Conservation (phyloP, 1,139 yeast species). For the Protomyces macrosporus region DNA sequence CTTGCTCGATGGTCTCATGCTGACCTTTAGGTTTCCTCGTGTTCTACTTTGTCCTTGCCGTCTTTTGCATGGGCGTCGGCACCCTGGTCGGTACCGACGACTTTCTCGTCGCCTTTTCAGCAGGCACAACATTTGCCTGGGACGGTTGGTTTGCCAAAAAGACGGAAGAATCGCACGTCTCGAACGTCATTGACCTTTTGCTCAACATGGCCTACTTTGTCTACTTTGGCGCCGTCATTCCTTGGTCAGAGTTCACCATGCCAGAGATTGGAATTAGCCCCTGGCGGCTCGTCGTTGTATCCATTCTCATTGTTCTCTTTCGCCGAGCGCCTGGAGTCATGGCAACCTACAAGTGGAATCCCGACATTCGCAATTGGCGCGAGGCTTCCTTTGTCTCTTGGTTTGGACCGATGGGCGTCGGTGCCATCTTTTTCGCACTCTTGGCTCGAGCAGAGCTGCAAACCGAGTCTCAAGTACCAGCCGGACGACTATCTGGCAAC, state of each 20-base stretch:
- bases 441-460: slow-evolving; percentile 78
- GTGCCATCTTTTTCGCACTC: slow-evolving; percentile 87
- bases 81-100: slow-evolving; percentile 90
- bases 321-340: slow-evolving; percentile 86
- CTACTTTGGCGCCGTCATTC: slow-evolving; percentile 89
- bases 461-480: slow-evolving; percentile 38
- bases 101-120: slow-evolving; percentile 84
- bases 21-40: slow-evolving; percentile 53
- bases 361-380: slow-evolving; percentile 90
- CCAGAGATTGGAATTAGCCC: slow-evolving; percentile 60
- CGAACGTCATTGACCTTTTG: slow-evolving; percentile 82
- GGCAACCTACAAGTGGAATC: slow-evolving; percentile 71
- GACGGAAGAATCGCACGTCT: slow-evolving; percentile 87
- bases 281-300: slow-evolving; percentile 79
- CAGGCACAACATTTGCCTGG: slow-evolving; percentile 96
- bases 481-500: slow-evolving; percentile 36
- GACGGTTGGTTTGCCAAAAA: slow-evolving; percentile 72
- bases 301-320: slow-evolving; percentile 74
- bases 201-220: slow-evolving; percentile 76
- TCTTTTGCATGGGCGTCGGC: slow-evolving; percentile 89
- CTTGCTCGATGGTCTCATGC: neutral
- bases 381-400: slow-evolving; percentile 95
- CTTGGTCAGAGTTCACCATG: slow-evolving; percentile 81
- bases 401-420: slow-evolving; percentile 98
- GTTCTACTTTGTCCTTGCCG: slow-evolving; percentile 76